Conservation (phyloP, 768 basidiomycete genomes). For the Trametes cubensis region DNA sequence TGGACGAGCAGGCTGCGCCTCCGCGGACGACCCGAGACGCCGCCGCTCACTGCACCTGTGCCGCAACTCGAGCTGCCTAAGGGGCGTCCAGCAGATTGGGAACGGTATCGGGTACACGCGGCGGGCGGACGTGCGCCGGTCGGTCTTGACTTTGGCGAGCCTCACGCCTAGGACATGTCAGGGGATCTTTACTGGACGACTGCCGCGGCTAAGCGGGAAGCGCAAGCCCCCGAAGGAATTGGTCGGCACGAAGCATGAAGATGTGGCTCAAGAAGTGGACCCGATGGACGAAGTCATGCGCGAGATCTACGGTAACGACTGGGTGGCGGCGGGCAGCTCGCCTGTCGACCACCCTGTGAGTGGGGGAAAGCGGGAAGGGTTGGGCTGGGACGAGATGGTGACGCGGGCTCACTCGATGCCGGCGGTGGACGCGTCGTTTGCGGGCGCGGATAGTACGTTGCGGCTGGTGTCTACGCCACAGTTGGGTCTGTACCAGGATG, state of each 20-base stretch:
- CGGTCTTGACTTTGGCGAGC: slow-evolving; percentile 20
- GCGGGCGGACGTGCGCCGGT: slow-evolving; percentile 16
- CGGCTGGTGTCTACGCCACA: slow-evolving; percentile 24
- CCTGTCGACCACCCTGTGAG: slow-evolving; percentile 1
- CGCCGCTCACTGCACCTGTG: slow-evolving; percentile 32
- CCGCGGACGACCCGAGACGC: slow-evolving; percentile 38
- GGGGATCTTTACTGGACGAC: slow-evolving; percentile 19
- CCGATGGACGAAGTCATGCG: slow-evolving; percentile 34
- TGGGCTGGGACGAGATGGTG: slow-evolving; percentile 17
- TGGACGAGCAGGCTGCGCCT: slow-evolving; percentile 47
- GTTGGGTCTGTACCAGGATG: slow-evolving; percentile 7
- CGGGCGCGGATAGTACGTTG: slow-evolving; percentile 25
- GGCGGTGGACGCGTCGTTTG: slow-evolving; percentile 22
- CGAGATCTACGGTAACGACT: slow-evolving; percentile 31
- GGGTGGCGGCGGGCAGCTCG: slow-evolving; percentile 25
- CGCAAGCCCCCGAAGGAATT: slow-evolving; percentile 2
- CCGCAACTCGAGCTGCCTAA: slow-evolving; percentile 42
- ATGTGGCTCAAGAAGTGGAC: slow-evolving; percentile 19
- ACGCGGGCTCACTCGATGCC: background rate
- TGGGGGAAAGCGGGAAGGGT: background rate
- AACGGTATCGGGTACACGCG: slow-evolving; percentile 38
- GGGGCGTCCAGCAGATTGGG: slow-evolving; percentile 37
- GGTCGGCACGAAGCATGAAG: background rate
- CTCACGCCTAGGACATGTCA: slow-evolving; percentile 29
- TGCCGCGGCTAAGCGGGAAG: slow-evolving; percentile 1